Base-by-base conservation (phyloP, 805 yeast genomes). In the Metschnikowia amazonensis region DNA sequence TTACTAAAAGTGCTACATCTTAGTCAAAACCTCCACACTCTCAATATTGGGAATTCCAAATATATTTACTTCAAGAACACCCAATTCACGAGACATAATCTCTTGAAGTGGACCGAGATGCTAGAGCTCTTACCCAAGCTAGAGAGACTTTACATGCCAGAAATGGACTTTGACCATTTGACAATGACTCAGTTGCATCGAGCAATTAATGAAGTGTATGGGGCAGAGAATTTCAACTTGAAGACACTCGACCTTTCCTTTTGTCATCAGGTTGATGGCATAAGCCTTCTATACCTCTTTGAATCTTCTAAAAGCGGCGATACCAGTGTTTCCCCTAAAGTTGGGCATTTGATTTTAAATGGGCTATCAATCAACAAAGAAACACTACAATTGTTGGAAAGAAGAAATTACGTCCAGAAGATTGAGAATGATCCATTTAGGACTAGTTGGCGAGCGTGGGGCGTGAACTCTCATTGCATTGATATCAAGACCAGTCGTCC, bases 161-260 rank as follows among this genome's bases (percentile, higher is more conserved):
- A 71, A 36, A 44, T 67, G 35, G 69, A 67, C 33, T 49, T 71
- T 31, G 75, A 71, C 45, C 64, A 64, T 45, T 56, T 59, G 4
- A 56, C 72, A 0, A 56, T 69, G 61, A 58, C 57, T 29, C 55
- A 52, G 25, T 62, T 71, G 29, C 46, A 56, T 28, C 49, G 50
- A 5, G 74, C 68, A 38, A 45, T 69, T 8, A 44, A 35, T 11
- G 46, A 49, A 11, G 36, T 34, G 4, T 43, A 49, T n/a, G 60
- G 64, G 1, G 31, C 50, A 10, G 43, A 43, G 4, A 45, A 42
- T 5, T 47, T 56, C 39, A 42, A 47, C 2, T 52, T 71, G 23
- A 52, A 52, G n/a, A 30, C 52, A 2, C 46, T 70, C 14, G 75
- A 71, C 48, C 44, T 71, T n/a, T 68, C 74, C 44, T 69, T 65